Evolutionary conservation across 306 rosid genomes (phyloP), one percentile per base, ranked within the genome.

Genomic region (Vachellia pachyceras): DNA sequence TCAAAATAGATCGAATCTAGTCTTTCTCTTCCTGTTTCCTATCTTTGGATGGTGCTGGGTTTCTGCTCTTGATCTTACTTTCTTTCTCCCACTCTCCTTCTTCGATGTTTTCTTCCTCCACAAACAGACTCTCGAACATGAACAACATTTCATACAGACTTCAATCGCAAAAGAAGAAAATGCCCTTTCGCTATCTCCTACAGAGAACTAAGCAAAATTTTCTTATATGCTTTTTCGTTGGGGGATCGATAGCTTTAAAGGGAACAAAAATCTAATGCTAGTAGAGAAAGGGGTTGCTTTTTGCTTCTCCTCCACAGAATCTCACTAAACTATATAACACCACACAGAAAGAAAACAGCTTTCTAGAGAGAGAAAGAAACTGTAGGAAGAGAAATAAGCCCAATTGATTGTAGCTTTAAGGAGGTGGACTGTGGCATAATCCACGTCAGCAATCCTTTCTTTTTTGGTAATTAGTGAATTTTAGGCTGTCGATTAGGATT

Each of bases 81-180:
- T 92, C 99, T 40, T 90, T 93, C 80, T 92, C 94, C 97, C 99
- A 87, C 86, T 91, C 90, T 78, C 99, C 98, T 84, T 94, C 98
- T 78, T 90, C 92, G 13, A 83, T 82, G 66, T 89, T 89, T 72
- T 88, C 95, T 86, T 89, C 88, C 76, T 84, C 85, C 12, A 82
- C 77, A 73, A 83, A 60, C 77, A 85, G 82, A 84, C 82, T 80
- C 88, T 83, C 92, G 80, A 72, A 72, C 97, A 84, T 91, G 82
- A 90, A 91, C 87, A 92, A 86, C 97, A 92, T 91, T 92, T 85
- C 88, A 88, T 72, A 83, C 7, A 80, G 70, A 67, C 75, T 69
- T 60, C 52, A 50, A 54, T 54, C 3, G 60, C 79, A 76, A 7
- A 65, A 78, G 33, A 40, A 29, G 9, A 76, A 29, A 69, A 79